Evolutionary conservation across 2,329 filamentous ascomycete species (phyloP).

Genomic region (Ceratocystis smalleyi): DNA sequence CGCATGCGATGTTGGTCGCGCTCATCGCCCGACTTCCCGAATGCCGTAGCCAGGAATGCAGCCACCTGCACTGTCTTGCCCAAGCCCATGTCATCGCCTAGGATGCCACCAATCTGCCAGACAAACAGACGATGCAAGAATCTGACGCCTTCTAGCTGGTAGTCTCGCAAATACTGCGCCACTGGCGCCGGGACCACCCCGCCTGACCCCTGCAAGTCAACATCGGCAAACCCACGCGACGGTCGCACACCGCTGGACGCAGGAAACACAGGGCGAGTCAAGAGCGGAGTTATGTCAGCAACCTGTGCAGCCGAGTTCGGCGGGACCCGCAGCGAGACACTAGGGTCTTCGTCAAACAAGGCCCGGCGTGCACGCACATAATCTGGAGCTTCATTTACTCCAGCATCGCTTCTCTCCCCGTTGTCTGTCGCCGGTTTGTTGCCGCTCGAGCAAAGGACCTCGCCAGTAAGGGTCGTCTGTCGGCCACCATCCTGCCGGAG

Average conservation of each 20-base stretch:
- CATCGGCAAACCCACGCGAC: constrained; percentile 56
- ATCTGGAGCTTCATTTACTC: constrained; percentile 38
- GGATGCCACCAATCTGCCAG: constrained; percentile 74
- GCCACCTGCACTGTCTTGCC: constrained; percentile 96
- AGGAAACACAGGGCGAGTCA: constrained; percentile 54
- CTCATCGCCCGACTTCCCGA: constrained; percentile 85
- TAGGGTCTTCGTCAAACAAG: constrained; percentile 49
- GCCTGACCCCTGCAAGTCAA: constrained; percentile 56
- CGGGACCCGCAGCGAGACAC: constrained; percentile 57
- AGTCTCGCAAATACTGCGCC: constrained; percentile 80
- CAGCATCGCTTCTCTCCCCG: not conserved
- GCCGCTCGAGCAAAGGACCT: not conserved
- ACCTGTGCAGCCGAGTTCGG: constrained; percentile 61
- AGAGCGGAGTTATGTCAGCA: constrained; percentile 39
- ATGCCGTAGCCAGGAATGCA: constrained; percentile 77
- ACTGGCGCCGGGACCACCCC: constrained; percentile 78
- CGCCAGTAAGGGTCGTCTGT: not conserved
- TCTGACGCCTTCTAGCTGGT: constrained; percentile 70
- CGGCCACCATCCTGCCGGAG: not conserved
- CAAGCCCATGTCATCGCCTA: constrained; percentile 94
- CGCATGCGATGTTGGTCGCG: constrained; percentile 76
- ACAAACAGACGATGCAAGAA: constrained; percentile 85
- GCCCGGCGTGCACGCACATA: constrained; percentile 55
- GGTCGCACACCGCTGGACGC: constrained; percentile 41
- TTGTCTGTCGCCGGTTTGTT: not conserved